Evolutionary conservation across 306 rosid species (phyloP).

Genomic region (Rosa multiflora): DNA sequence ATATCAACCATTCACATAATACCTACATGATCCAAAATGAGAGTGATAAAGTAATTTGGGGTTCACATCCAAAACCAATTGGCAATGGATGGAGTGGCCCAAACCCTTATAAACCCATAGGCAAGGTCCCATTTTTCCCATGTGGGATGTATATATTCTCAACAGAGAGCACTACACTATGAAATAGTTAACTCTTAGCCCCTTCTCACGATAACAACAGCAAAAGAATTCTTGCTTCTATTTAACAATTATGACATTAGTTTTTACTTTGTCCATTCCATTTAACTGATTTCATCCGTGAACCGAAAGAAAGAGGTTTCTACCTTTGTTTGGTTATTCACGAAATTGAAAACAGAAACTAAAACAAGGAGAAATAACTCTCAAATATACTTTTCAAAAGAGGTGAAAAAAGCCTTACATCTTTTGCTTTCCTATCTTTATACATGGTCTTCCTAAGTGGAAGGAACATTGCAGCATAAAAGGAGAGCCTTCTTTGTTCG

Average conservation of each 20-base stretch:
- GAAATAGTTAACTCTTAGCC: not conserved
- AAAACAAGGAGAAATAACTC: not conserved
- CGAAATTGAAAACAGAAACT: not conserved
- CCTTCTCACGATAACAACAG: not conserved
- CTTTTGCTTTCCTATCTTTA: conserved; percentile 64
- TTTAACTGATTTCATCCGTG: not conserved
- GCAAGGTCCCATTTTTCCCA: no score
- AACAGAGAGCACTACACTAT: not conserved
- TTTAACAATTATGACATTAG: not conserved
- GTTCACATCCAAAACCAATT: no score
- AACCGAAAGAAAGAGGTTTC: not conserved
- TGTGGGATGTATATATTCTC: no score
- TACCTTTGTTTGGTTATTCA: not conserved
- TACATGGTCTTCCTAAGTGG: conserved; percentile 64
- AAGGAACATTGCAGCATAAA: conserved; percentile 75
- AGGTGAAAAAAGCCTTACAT: conserved; percentile 37
- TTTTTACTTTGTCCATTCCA: not conserved
- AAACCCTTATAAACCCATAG: no score
- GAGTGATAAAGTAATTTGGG: no score
- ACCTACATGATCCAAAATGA: not conserved
- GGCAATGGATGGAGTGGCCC: no score
- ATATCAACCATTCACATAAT: not conserved
- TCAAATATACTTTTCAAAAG: not conserved
- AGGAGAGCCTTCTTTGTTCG: conserved; percentile 70
- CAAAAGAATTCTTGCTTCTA: not conserved